Evolutionary conservation across 2,329 filamentous ascomycete species (phyloP).

Genomic region (Juglanconis juglandina): DNA sequence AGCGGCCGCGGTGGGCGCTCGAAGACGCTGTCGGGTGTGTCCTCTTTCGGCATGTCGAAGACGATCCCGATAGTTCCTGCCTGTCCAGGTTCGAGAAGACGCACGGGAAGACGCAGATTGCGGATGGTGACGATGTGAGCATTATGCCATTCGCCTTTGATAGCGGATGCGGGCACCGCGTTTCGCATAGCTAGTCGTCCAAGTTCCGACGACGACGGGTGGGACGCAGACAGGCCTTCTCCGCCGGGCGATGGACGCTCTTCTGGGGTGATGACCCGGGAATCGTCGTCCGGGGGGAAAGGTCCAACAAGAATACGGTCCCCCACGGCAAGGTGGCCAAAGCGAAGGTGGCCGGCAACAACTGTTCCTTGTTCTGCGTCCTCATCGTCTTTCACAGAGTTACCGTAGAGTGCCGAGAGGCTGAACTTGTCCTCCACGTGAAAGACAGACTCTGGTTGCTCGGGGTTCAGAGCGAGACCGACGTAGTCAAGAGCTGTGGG

Average conservation of each 20-base stretch:
- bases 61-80: conserved; percentile 84
- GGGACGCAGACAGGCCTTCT: conserved; percentile 49
- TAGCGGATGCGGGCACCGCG: conserved; percentile 47
- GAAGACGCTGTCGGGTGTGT: conserved; percentile 27
- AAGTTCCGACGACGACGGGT: conserved; percentile 52
- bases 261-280: conserved; percentile 37
- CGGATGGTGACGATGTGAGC: conserved; percentile 82
- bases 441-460: conserved; percentile 66
- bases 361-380: conserved; percentile 61
- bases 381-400: conserved; percentile 36
- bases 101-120: conserved; percentile 80
- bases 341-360: conserved; percentile 79
- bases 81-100: conserved; percentile 71
- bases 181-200: conserved; percentile 51
- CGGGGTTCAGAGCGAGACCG: conserved; percentile 54
- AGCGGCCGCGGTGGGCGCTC: conserved; percentile 29
- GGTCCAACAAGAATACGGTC: conserved; percentile 78
- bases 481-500: conserved; percentile 53
- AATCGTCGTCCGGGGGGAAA: conserved; percentile 57
- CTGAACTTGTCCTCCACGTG: conserved; percentile 90
- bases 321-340: conserved; percentile 72
- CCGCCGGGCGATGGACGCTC: conserved; percentile 45
- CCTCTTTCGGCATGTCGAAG: conserved; percentile 42
- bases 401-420: conserved; percentile 62
- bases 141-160: conserved; percentile 70